Evolutionary conservation across 1,284 basidiomycete genomes (phyloP).

Genomic region (Phellinidium pouzarii): DNA sequence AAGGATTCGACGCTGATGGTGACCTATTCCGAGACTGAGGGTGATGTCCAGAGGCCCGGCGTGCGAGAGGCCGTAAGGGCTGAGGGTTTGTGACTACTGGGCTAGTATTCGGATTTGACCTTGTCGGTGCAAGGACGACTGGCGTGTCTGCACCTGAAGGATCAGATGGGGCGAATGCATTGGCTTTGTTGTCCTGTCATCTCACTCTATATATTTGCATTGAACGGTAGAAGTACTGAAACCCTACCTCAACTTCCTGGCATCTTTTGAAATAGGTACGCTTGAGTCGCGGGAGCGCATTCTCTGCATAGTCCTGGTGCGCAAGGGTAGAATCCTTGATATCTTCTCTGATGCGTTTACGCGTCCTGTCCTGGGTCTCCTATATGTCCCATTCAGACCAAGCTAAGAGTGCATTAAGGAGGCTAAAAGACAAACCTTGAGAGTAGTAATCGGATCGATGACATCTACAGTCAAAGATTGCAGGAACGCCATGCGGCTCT

Average conservation of each 20-base stretch:
- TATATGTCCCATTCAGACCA: conserved; percentile 26
- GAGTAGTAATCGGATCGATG: conserved; percentile 53
- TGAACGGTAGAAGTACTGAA: background rate
- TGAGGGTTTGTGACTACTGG: conserved; percentile 57
- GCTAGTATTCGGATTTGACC: conserved; percentile 27
- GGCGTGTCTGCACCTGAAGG: conserved; percentile 12
- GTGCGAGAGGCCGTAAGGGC: conserved; percentile 62
- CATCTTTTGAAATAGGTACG: conserved; percentile 73
- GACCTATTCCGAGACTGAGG: conserved; percentile 55
- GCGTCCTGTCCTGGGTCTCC: conserved; percentile 84
- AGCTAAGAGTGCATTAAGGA: background rate
- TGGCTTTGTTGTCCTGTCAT: conserved; percentile 52
- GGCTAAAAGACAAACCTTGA: conserved; percentile 47
- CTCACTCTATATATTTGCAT: background rate
- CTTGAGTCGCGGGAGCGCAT: conserved; percentile 70
- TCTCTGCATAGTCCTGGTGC: conserved; percentile 76
- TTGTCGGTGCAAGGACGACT: conserved; percentile 24
- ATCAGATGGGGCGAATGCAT: conserved; percentile 2
- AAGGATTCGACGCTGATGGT: conserved; percentile 60
- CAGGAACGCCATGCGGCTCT: conserved; percentile 72
- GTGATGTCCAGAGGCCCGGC: conserved; percentile 60
- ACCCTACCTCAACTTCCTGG: conserved; percentile 70
- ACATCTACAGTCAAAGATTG: conserved; percentile 65
- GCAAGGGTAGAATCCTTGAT: conserved; percentile 66
- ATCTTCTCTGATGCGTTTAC: conserved; percentile 86